Percentiles rank a stretch among this genome's conserved stretches.
phyloP scores from a whole-genome alignment of 768 basidiomycete species.

The Pholiota microspora region DNA sequence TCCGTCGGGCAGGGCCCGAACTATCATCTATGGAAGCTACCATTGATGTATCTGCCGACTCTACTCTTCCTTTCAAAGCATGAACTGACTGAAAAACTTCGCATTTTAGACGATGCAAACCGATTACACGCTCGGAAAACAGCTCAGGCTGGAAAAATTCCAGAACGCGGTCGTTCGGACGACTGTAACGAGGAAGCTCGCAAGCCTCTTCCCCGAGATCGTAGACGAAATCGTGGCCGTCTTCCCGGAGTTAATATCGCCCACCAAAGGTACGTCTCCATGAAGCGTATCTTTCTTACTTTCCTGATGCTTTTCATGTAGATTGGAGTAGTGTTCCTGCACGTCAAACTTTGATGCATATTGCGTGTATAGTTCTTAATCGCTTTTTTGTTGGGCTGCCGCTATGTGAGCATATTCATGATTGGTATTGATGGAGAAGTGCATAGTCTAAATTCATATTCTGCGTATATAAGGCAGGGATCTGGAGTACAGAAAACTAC shows the following conservation, averaged over 20 bases:
- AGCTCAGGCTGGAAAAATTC: slow-evolving; percentile 11
- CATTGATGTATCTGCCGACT: slow-evolving; percentile 5
- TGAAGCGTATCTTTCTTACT: too few species aligned
- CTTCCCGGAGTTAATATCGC: slow-evolving; percentile 36
- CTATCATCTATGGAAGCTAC: slow-evolving; percentile 15
- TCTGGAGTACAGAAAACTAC: slow-evolving; percentile 18
- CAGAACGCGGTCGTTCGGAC: slow-evolving; percentile 14
- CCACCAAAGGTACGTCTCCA: slow-evolving; percentile 10
- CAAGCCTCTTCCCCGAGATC: slow-evolving; percentile 14
- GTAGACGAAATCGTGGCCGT: slow-evolving; percentile 44
- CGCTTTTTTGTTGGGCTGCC: slow-evolving; percentile 46
- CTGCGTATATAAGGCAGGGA: slow-evolving; percentile 17
- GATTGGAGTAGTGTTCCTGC: slow-evolving; percentile 34
- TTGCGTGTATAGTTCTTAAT: slow-evolving; percentile 38
- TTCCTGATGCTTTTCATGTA: too few species aligned
- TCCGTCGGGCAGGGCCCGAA: slow-evolving; percentile 12
- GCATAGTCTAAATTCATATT: too few species aligned
- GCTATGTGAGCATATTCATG: slow-evolving; percentile 36
- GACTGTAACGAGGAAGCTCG: slow-evolving; percentile 15
- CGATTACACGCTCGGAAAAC: slow-evolving; percentile 15
- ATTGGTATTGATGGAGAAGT: too few species aligned
- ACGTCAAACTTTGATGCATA: slow-evolving; percentile 27
- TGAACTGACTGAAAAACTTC: background rate
- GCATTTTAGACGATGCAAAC: slow-evolving; percentile 8
- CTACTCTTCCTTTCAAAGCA: background rate